phyloP scores from a whole-genome alignment of 179 eudicot genomes.

The Vitellaria paradoxa region DNA sequence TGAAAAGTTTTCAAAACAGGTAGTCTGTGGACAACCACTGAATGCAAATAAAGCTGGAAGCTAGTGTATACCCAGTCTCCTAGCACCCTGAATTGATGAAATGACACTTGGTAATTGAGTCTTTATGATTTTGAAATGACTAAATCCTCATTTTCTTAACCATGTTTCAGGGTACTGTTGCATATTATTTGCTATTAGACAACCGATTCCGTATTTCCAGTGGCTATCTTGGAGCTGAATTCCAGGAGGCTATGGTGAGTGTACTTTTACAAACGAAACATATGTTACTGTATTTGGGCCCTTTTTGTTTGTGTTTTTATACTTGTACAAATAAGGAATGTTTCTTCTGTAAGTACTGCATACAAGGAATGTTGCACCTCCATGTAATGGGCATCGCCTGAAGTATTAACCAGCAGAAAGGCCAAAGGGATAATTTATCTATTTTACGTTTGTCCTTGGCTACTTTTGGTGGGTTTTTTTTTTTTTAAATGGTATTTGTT shows the following conservation, averaged over 20 bases:
- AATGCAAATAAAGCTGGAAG: not conserved
- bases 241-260: slow-evolving; percentile 46
- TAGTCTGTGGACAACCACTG: not conserved
- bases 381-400: not conserved
- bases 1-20: not conserved
- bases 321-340: not conserved
- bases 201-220: slow-evolving; percentile 74
- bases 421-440: not conserved
- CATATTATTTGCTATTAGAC: slow-evolving; percentile 89
- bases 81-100: not conserved
- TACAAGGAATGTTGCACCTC: not conserved
- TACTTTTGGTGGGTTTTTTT: not conserved
- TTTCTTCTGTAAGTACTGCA: not conserved
- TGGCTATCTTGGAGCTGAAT: slow-evolving; percentile 94
- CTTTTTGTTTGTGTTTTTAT: not conserved
- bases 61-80: not conserved
- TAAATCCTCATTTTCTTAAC: slow-evolving; percentile 10
- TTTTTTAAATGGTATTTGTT: not conserved
- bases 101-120: not conserved
- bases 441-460: not conserved
- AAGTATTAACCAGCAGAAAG: not conserved
- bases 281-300: too few relatives aligned
- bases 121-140: not conserved
- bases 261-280: too few relatives aligned
- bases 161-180: slow-evolving; percentile 74